Base-by-base conservation (phyloP, 805 yeast genomes). In the Kazachstania viticola region DNA sequence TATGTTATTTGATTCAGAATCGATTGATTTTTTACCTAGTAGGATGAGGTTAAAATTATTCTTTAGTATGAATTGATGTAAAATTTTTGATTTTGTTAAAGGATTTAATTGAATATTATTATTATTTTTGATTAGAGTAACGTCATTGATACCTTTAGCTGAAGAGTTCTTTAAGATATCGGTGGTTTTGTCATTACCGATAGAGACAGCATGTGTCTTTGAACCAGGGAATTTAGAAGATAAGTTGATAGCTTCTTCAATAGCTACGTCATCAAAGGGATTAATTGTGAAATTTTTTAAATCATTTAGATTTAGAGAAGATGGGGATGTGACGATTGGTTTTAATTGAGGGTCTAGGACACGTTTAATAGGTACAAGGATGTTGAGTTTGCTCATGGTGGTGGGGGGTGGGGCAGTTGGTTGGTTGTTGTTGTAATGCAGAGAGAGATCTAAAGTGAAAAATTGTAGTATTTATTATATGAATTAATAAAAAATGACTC, bases 241-340 rank as follows among this genome's bases (percentile, higher is more conserved):
- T 46, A 91, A 69, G 45, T 78, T 72, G 26, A 87, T 64, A 1
- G 97, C 94, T 58, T 91, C 98, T 60, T 91, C 98, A 32, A 91
- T 73, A 7, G 98, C 98, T 53, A 91, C 91, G 60, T 91, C 98
- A 61, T 94, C 91, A 60, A 91, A 91, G 35, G 99, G 98, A 56
- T 91, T 91, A 57, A 88, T 83, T 51, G 84, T 73, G 65, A 79
- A 85, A 62, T 88, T 19, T 9, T 23, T 88, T 44, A 83, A 82
- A 36, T 95, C 96, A 41, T 79, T 73, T 34, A 88, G 74, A 45
- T 85, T 95, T 15, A 60, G 49, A 5, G 91, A 94, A 9, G 84
- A 78, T 30, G 74, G 75, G 11, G 93, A 64, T 65, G 85, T 85
- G 58, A 88, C 78, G 48, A 96, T 71, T 29, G 98, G 98, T 60